phyloP scores from a whole-genome alignment of 306 rosid species.

The Cucumis hystrix region DNA sequence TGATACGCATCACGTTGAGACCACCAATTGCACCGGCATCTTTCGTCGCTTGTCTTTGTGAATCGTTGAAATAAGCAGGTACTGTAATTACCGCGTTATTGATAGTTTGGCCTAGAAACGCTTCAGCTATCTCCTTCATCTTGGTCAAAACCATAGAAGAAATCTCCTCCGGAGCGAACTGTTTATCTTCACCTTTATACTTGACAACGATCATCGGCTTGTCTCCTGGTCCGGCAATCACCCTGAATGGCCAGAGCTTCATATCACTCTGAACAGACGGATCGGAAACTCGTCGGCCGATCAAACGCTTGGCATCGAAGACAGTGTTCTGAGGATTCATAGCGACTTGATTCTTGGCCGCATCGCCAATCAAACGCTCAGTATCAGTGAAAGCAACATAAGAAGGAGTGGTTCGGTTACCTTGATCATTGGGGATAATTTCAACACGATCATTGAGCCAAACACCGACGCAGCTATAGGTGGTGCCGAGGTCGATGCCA shows the following conservation, averaged over 20 bases:
- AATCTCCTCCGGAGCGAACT: conserved; percentile 52
- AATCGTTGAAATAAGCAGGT: conserved; percentile 80
- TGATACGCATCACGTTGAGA: conserved; percentile 53
- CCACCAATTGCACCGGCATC: conserved; percentile 64
- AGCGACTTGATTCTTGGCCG: conserved; percentile 79
- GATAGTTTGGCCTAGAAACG: conserved; percentile 42
- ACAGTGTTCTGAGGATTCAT: conserved; percentile 81
- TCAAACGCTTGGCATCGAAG: conserved; percentile 69
- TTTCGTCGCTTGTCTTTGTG: conserved; percentile 75
- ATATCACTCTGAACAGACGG: conserved; percentile 51
- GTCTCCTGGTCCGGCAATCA: conserved; percentile 42
- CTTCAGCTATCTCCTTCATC: conserved; percentile 56
- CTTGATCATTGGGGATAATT: conserved; percentile 80
- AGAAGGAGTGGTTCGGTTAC: conserved; percentile 80
- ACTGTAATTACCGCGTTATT: conserved; percentile 71
- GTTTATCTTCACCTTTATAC: conserved; percentile 64
- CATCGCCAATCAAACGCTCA: conserved; percentile 70
- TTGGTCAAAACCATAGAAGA: conserved; percentile 63
- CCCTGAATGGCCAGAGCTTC: conserved; percentile 81
- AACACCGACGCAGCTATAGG: conserved; percentile 80
- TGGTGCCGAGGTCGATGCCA: conserved; percentile 83
- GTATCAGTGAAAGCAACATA: conserved; percentile 88
- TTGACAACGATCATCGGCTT: conserved; percentile 61
- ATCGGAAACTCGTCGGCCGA: conserved; percentile 58
- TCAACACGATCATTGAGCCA: conserved; percentile 82